Conservation (phyloP, 768 basidiomycete species). For the Mycena epipterygia region DNA sequence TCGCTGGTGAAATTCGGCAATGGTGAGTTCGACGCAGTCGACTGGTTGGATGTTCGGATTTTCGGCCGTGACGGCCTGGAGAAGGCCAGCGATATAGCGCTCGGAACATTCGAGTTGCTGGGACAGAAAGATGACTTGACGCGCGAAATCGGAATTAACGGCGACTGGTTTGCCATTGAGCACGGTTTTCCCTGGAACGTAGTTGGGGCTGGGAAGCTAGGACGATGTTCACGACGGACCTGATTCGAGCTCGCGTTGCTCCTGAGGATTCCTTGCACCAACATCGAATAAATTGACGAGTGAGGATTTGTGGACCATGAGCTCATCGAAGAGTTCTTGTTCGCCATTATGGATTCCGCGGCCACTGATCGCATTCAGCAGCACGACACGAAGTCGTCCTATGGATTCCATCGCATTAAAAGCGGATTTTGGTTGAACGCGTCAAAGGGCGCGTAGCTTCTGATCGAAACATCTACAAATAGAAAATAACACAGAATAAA, state of each 20-base stretch:
- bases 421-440: conserved; percentile 22
- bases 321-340: conserved; percentile 82
- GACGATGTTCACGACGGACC: conserved; percentile 52
- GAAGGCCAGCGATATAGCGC: conserved; percentile 78
- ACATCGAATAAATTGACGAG: conserved; percentile 77
- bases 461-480: conserved; percentile 6
- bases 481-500: too few species aligned
- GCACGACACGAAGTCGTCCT: conserved; percentile 65
- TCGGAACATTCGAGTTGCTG: conserved; percentile 88
- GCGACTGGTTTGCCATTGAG: conserved; percentile 77
- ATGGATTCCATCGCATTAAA: conserved; percentile 67
- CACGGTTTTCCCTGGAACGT: conserved; percentile 69
- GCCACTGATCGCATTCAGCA: conserved; percentile 60
- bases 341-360: conserved; percentile 66
- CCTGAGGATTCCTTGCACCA: conserved; percentile 70
- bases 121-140: conserved; percentile 83
- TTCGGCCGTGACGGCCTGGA: conserved; percentile 72
- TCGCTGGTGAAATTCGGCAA: conserved; percentile 77
- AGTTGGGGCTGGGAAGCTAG: conserved; percentile 16
- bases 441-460: conserved; percentile 26
- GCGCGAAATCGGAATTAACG: conserved; percentile 84
- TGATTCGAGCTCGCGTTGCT: conserved; percentile 80
- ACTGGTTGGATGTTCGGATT: conserved; percentile 75
- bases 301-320: conserved; percentile 75
- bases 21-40: conserved; percentile 71